Conservation (phyloP, 116 monocot genomes). For the Cymodocea nodosa region DNA sequence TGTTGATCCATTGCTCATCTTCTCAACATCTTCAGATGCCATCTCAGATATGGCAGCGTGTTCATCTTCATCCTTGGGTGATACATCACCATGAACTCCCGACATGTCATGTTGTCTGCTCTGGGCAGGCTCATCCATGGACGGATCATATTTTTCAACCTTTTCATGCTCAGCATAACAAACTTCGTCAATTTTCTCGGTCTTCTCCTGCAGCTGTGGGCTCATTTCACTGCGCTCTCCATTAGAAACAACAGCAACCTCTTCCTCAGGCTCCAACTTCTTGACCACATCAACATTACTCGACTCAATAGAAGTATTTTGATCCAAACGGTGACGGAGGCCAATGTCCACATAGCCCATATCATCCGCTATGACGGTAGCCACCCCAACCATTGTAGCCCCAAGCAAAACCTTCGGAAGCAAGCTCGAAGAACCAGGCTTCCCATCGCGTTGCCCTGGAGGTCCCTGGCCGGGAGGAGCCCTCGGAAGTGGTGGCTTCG, state of each 20-base stretch:
- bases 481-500: constrained; percentile 2
- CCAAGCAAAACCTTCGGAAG: constrained; percentile 13
- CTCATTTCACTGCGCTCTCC: constrained; percentile 2
- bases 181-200: background rate
- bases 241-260: background rate
- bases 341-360: constrained; percentile 8
- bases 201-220: background rate
- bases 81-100: background rate
- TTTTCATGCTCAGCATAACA: background rate
- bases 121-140: background rate
- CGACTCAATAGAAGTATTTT: background rate
- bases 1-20: background rate
- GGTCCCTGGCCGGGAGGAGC: background rate
- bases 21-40: background rate
- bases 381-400: constrained; percentile 11
- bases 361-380: constrained; percentile 15
- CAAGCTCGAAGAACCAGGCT: background rate
- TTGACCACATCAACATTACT: constrained; percentile 1
- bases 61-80: background rate
- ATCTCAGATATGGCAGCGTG: background rate
- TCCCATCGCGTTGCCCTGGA: background rate
- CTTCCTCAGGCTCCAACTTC: constrained; percentile 1
- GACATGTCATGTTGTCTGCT: background rate
- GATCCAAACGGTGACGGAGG: background rate
- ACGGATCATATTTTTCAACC: background rate